A percentile compares a stretch with the other conserved stretches of the same genome.
Evolutionary conservation across 495 filamentous ascomycete genomes (phyloP).

Genomic region (Penicillium bovifimosum): DNA sequence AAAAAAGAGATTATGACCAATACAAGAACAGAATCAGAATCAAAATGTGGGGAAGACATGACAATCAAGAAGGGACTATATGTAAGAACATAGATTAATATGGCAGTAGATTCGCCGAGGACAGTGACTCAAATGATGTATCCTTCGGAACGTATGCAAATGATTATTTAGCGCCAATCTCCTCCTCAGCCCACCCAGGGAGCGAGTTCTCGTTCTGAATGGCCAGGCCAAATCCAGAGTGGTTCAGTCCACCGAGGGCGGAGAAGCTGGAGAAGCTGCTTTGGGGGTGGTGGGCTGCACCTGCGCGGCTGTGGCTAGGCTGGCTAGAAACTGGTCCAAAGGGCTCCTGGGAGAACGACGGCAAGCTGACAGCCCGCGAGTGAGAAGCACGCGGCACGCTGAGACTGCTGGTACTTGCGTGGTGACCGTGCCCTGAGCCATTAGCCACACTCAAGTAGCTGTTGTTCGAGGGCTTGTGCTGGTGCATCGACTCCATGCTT

Average conservation of each 20-base stretch:
- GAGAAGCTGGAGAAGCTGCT: constrained; percentile 54
- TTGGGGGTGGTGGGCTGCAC: constrained; percentile 48
- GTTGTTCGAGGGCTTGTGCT: constrained; percentile 53
- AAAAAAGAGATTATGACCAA: constrained; percentile 29
- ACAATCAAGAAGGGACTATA: constrained; percentile 19
- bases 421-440: constrained; percentile 47
- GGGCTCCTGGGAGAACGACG: constrained; percentile 61
- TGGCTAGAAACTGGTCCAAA: constrained; percentile 45
- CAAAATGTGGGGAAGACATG: constrained; percentile 15
- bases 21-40: constrained; percentile 28
- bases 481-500: constrained; percentile 43
- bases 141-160: constrained; percentile 10
- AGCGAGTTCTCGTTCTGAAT: constrained; percentile 60
- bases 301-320: constrained; percentile 38
- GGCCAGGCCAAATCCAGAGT: constrained; percentile 55
- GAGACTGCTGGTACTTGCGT: constrained; percentile 53
- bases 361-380: constrained; percentile 78
- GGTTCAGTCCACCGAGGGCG: constrained; percentile 52
- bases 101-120: constrained; percentile 18
- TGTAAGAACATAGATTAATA: constrained; percentile 21
- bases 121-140: constrained; percentile 28
- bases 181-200: constrained; percentile 63
- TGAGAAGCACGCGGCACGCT: constrained; percentile 63
- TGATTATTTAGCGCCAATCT: constrained; percentile 50
- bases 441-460: constrained; percentile 59